Percentiles rank a stretch among this genome's conserved stretches.
These are phyloP conservation scores for Prototheca stagnorum DNA, from an alignment of 163 green algal genomes.

Conservation along the genomic window DNA sequence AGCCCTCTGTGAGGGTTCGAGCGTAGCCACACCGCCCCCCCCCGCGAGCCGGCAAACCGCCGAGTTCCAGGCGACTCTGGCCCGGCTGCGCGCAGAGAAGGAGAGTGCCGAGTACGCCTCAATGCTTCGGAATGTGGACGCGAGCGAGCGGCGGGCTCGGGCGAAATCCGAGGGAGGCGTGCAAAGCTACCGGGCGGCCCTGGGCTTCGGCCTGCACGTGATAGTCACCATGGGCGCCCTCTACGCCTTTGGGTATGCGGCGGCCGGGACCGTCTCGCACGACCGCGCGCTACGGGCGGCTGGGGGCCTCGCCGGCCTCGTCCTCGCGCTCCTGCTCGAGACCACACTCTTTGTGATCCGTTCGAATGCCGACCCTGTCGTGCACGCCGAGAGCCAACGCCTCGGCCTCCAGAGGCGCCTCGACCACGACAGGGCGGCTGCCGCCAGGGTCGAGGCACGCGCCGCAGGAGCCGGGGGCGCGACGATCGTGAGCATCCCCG, in stretches of 20 bases:
- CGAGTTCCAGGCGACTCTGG: conserved; percentile 29
- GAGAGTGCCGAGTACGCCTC: conserved; percentile 39
- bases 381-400: too few species aligned
- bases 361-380: conserved; percentile 23
- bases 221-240: conserved; percentile 54
- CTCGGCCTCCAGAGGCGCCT: too few species aligned
- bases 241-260: conserved; percentile 38
- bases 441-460: too few species aligned
- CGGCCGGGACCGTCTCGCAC: conserved; percentile 10
- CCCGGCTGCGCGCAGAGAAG: conserved; percentile 17
- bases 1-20: conserved; percentile 12
- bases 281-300: conserved; percentile 20
- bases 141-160: background rate
- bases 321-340: conserved; percentile 39
- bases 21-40: conserved; percentile 6
- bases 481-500: too few species aligned
- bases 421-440: too few species aligned
- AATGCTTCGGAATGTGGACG: conserved; percentile 44
- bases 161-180: background rate
- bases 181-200: conserved; percentile 35
- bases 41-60: conserved; percentile 12
- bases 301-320: conserved; percentile 25
- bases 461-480: too few species aligned
- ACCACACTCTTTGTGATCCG: conserved; percentile 45
- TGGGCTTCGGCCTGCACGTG: conserved; percentile 43